A percentile compares a stretch with the other conserved stretches of the same genome.
Evolutionary conservation across 345 rosid genomes (phyloP).

Genomic region (Camelina neglecta): DNA sequence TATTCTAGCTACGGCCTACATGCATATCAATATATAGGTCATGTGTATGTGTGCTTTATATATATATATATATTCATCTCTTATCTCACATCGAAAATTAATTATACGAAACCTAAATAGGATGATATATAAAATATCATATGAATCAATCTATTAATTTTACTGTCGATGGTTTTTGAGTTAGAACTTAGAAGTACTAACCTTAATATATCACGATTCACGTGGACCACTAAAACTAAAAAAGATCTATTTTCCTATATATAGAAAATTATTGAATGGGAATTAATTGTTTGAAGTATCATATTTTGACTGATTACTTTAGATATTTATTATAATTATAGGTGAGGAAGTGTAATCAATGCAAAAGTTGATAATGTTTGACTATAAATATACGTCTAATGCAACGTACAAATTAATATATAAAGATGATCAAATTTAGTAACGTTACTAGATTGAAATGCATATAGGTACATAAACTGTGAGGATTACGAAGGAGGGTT

Average conservation of each 20-base stretch:
- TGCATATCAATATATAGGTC: background rate
- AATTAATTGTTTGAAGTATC: slow-evolving; percentile 17
- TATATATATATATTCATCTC: background rate
- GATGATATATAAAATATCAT: background rate
- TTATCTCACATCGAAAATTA: background rate
- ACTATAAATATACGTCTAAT: background rate
- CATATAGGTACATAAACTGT: slow-evolving; percentile 56
- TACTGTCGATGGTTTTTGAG: background rate
- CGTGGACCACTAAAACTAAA: slow-evolving; percentile 17
- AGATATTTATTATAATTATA: slow-evolving; percentile 7
- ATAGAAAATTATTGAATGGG: background rate
- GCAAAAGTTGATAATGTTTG: slow-evolving; percentile 1
- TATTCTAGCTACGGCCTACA: background rate
- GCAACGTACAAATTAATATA: background rate
- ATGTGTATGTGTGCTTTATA: background rate
- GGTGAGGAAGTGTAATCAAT: slow-evolving; percentile 28
- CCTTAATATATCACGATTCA: background rate
- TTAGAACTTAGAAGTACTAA: background rate
- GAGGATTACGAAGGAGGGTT: slow-evolving; percentile 76
- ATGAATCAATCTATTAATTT: background rate
- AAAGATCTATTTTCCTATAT: background rate
- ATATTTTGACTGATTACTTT: slow-evolving; percentile 5
- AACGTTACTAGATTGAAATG: slow-evolving; percentile 24
- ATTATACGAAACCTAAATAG: background rate
- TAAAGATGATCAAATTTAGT: slow-evolving; percentile 1